Evolutionary conservation across 371 early-diverging fungal genomes (phyloP).

Genomic region (Gilbertella persicaria): DNA sequence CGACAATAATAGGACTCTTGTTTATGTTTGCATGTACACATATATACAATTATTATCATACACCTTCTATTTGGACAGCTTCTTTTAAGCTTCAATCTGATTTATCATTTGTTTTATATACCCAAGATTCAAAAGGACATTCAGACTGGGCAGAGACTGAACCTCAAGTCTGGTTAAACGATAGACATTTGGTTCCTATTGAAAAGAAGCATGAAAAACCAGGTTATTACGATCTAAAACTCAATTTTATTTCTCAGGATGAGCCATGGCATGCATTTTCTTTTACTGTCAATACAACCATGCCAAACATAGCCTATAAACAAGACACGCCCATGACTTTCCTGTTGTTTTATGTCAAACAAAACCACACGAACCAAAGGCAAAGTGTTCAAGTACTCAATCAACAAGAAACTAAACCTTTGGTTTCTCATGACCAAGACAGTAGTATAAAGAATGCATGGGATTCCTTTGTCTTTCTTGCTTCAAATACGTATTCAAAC

Average conservation of each 20-base stretch:
- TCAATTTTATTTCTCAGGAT: neutral
- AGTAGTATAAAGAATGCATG: neutral
- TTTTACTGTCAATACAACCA: constrained; percentile 4
- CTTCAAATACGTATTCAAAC: constrained; percentile 3
- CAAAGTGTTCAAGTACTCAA: too few relatives aligned
- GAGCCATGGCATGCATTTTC: neutral
- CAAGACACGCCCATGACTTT: neutral
- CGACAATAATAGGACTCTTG: neutral
- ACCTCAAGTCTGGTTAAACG: constrained; percentile 21
- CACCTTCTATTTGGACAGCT: constrained; percentile 14
- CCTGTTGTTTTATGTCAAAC: neutral
- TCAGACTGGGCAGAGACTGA: constrained; percentile 6
- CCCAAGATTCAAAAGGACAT: neutral
- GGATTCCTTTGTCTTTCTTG: neutral
- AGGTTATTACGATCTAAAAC: constrained; percentile 4
- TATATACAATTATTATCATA: neutral
- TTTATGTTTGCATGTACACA: neutral
- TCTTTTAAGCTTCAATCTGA: constrained; percentile 9
- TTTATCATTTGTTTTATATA: constrained; percentile 1
- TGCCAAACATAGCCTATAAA: neutral
- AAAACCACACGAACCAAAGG: neutral
- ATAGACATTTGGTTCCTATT: constrained; percentile 1
- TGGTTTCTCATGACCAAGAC: neutral
- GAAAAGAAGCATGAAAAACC: neutral
- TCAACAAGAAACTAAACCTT: neutral